Evolutionary conservation across 2,329 filamentous ascomycete genomes (phyloP).

Genomic region (Lecanicillium sp.): DNA sequence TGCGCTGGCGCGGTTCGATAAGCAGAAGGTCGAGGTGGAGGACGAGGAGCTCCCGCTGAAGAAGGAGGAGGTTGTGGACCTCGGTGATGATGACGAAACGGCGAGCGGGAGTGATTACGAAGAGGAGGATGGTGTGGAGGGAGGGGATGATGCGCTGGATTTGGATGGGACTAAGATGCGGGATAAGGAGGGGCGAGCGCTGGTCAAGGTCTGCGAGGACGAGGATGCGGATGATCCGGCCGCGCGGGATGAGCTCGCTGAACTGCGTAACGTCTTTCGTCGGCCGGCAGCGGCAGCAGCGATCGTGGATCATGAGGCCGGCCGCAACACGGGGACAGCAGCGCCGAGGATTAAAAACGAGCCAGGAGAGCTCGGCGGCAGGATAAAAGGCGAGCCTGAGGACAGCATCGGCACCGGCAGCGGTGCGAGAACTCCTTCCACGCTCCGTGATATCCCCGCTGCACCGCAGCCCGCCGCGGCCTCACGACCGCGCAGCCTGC

Average conservation of each 20-base stretch:
- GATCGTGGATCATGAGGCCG: background rate
- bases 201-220: constrained; percentile 72
- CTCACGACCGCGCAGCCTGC: background rate
- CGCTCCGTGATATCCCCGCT: too few species aligned
- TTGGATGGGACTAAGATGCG: constrained; percentile 58
- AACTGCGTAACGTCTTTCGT: constrained; percentile 48
- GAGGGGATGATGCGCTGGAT: constrained; percentile 50
- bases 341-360: background rate
- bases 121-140: constrained; percentile 34
- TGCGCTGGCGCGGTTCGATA: constrained; percentile 66
- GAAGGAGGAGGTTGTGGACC: constrained; percentile 22
- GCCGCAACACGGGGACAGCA: background rate
- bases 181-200: constrained; percentile 58
- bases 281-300: background rate
- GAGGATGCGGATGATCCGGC: constrained; percentile 48
- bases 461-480: background rate
- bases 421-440: too few species aligned
- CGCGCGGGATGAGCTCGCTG: constrained; percentile 49
- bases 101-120: constrained; percentile 46
- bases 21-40: constrained; percentile 41
- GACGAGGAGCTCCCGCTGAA: constrained; percentile 23
- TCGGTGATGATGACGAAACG: constrained; percentile 28
- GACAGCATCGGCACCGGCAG: background rate
- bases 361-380: too few species aligned
- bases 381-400: background rate